phyloP scores from a whole-genome alignment of 768 basidiomycete genomes.

The Auriscalpium microsporum region DNA sequence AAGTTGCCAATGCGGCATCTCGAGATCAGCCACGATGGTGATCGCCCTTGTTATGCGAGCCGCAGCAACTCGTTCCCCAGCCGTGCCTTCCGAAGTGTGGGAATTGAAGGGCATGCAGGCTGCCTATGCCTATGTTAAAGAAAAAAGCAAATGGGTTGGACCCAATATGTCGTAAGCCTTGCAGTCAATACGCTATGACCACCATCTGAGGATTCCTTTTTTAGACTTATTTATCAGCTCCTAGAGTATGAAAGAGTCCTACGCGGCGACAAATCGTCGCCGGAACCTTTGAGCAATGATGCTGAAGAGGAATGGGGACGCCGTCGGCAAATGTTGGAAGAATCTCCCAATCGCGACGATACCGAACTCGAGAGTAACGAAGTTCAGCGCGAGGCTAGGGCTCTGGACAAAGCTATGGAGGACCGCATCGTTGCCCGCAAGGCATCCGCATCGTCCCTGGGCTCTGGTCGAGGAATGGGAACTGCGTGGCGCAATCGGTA shows the following conservation, averaged over 20 bases:
- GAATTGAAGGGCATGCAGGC: conserved; percentile 81
- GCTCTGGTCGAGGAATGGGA: conserved; percentile 61
- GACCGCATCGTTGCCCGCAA: conserved; percentile 71
- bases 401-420: conserved; percentile 83
- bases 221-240: conserved; percentile 86
- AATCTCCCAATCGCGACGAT: conserved; percentile 39
- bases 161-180: conserved; percentile 88
- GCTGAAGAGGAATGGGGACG: conserved; percentile 82
- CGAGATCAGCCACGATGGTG: conserved; percentile 80
- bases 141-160: conserved; percentile 79
- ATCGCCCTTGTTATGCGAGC: conserved; percentile 93
- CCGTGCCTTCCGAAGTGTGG: conserved; percentile 69
- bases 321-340: conserved; percentile 52
- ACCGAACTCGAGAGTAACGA: conserved; percentile 47
- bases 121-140: conserved; percentile 83
- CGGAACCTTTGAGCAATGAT: conserved; percentile 47
- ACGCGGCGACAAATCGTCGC: conserved; percentile 36
- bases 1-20: conserved; percentile 92
- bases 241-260: conserved; percentile 82
- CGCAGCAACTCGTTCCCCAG: conserved; percentile 58
- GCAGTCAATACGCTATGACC: conserved; percentile 4
- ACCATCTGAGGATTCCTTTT: conserved; percentile 10
- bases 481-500: conserved; percentile 58
- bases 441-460: conserved; percentile 55
- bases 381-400: conserved; percentile 70